Conservation (phyloP, 345 rosid genomes). For the Gossypium herbaceum region DNA sequence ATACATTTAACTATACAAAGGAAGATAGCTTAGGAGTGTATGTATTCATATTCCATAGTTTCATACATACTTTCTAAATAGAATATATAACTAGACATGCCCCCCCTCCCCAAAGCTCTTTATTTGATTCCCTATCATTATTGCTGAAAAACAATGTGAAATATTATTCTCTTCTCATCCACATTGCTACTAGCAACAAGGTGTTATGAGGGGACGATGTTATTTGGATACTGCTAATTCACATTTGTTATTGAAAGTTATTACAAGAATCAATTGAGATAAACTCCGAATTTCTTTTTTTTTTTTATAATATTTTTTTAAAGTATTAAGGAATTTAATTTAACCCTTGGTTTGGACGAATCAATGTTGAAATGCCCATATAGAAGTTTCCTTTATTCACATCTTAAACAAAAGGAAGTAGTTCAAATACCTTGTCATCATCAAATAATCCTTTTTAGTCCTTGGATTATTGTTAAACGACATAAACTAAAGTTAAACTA, state of each 20-base stretch:
- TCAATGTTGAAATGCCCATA: too few relatives aligned
- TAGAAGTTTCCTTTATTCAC: too few relatives aligned
- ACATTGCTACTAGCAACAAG: neutral
- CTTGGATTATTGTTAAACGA: too few relatives aligned
- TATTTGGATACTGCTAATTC: constrained; percentile 15
- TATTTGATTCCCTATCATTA: constrained; percentile 48
- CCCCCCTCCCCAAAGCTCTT: constrained; percentile 17
- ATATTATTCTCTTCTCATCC: constrained; percentile 39
- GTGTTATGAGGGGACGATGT: constrained; percentile 34
- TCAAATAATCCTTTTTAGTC: too few relatives aligned
- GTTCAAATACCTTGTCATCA: too few relatives aligned
- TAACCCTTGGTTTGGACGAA: too few relatives aligned
- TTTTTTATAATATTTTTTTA: too few relatives aligned
- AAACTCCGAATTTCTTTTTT: too few relatives aligned
- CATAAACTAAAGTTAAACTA: neutral
- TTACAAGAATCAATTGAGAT: too few relatives aligned
- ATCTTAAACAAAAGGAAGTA: too few relatives aligned
- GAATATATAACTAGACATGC: constrained; percentile 17
- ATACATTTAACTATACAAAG: constrained; percentile 20
- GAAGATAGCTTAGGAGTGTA: constrained; percentile 19
- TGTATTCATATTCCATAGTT: constrained; percentile 16
- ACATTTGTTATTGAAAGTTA: neutral
- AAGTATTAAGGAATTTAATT: too few relatives aligned
- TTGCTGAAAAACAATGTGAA: constrained; percentile 37
- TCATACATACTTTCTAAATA: constrained; percentile 9